Conservation (phyloP, 768 basidiomycete species). For the Collybia sordida region DNA sequence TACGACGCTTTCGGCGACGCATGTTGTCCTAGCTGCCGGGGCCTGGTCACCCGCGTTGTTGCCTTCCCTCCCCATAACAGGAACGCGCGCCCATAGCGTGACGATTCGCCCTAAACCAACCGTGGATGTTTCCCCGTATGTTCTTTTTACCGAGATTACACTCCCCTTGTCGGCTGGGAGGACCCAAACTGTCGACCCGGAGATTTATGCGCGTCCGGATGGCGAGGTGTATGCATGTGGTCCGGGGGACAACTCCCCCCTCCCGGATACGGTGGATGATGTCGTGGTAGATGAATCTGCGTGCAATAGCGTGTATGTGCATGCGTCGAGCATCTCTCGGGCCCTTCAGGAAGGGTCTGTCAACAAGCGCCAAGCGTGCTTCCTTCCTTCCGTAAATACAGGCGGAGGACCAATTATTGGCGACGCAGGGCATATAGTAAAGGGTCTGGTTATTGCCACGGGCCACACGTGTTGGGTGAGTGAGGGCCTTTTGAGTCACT, state of each 20-base stretch:
- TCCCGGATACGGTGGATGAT: constrained; percentile 73
- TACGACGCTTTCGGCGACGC: constrained; percentile 53
- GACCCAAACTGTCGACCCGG: constrained; percentile 43
- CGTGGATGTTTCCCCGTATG: constrained; percentile 64
- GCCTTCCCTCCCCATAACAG: constrained; percentile 54
- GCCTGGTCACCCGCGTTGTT: constrained; percentile 78
- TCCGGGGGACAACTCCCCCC: constrained; percentile 67
- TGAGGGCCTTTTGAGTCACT: constrained; percentile 8
- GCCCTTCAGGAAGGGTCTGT: constrained; percentile 54
- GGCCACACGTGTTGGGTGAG: constrained; percentile 83
- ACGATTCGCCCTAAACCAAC: constrained; percentile 50
- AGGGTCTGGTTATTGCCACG: constrained; percentile 68
- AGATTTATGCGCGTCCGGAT: constrained; percentile 72
- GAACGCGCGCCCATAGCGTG: constrained; percentile 73
- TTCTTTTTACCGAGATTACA: constrained; percentile 78
- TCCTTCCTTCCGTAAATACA: constrained; percentile 60
- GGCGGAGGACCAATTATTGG: constrained; percentile 76
- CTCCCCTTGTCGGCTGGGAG: constrained; percentile 15
- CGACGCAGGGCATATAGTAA: constrained; percentile 50
- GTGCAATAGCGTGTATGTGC: constrained; percentile 53
- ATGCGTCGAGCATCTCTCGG: constrained; percentile 62
- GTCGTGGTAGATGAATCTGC: constrained; percentile 58
- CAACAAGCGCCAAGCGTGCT: constrained; percentile 68
- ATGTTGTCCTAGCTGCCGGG: constrained; percentile 80
- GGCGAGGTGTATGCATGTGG: constrained; percentile 80